Conservation (phyloP, 768 basidiomycete genomes). For the Boletus rufocinnamomeus region DNA sequence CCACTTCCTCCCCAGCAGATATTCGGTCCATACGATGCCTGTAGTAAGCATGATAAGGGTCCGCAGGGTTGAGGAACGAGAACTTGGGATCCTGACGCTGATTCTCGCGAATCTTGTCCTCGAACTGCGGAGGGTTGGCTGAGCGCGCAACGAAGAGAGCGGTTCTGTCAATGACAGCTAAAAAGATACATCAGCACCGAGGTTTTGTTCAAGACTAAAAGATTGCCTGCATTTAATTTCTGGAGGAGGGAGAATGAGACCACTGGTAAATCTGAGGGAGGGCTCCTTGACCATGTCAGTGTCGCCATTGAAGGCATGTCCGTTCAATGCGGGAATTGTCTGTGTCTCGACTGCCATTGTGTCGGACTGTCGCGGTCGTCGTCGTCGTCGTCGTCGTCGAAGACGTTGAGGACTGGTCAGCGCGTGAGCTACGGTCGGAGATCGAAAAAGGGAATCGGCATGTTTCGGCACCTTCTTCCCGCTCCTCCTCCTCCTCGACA, state of each 20-base stretch:
- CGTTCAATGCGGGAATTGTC: slow-evolving; percentile 43
- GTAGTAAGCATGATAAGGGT: slow-evolving; percentile 99
- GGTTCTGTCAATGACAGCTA: slow-evolving; percentile 95
- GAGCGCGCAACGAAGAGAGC: slow-evolving; percentile 90
- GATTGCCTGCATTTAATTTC: slow-evolving; percentile 80
- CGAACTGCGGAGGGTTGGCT: slow-evolving; percentile 90
- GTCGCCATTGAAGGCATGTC: slow-evolving; percentile 42
- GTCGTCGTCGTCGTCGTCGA: slow-evolving; percentile 28
- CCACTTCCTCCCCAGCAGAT: slow-evolving; percentile 69
- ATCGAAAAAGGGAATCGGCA: slow-evolving; percentile 28
- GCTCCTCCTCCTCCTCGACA: slow-evolving; percentile 30
- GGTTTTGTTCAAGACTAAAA: not conserved
- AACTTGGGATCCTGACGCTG: slow-evolving; percentile 97
- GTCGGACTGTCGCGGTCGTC: slow-evolving; percentile 19
- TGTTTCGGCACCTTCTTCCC: slow-evolving; percentile 19
- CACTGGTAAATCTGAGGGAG: slow-evolving; percentile 63
- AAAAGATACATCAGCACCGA: slow-evolving; percentile 11
- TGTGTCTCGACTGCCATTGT: slow-evolving; percentile 52
- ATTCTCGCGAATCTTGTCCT: slow-evolving; percentile 96
- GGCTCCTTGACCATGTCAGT: slow-evolving; percentile 43
- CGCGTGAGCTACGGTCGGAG: slow-evolving; percentile 23
- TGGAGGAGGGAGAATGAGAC: slow-evolving; percentile 93
- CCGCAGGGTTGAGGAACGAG: slow-evolving; percentile 94
- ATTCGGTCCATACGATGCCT: slow-evolving; percentile 87
- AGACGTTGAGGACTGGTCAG: slow-evolving; percentile 4